phyloP scores from a whole-genome alignment of 2,329 filamentous ascomycete species.

The Verticillium isaacii region DNA sequence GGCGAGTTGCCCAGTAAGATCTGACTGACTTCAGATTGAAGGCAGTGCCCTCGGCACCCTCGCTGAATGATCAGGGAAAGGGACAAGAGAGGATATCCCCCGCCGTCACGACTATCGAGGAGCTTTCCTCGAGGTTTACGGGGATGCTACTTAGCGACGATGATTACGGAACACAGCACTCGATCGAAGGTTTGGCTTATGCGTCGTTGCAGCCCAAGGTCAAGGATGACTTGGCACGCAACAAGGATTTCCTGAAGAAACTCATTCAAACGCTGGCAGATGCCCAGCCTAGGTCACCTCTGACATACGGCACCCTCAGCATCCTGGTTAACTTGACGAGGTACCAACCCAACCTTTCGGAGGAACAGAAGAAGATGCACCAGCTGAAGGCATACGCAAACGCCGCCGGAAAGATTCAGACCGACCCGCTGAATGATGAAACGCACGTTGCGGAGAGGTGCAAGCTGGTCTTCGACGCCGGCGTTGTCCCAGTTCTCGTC shows the following conservation, averaged over 20 bases:
- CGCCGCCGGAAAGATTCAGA: slow-evolving; percentile 61
- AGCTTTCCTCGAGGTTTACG: slow-evolving; percentile 59
- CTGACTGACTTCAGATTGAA: slow-evolving; percentile 47
- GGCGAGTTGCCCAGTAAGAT: slow-evolving; percentile 12
- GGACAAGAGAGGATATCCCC: slow-evolving; percentile 38
- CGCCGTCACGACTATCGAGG: slow-evolving; percentile 58
- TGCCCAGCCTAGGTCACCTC: slow-evolving; percentile 58
- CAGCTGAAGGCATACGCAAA: slow-evolving; percentile 95
- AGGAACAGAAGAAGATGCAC: slow-evolving; percentile 87
- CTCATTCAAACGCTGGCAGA: slow-evolving; percentile 61
- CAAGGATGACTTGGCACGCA: slow-evolving; percentile 73
- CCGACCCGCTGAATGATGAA: slow-evolving; percentile 70
- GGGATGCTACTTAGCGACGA: slow-evolving; percentile 61
- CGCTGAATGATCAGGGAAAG: slow-evolving; percentile 24
- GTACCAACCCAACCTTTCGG: slow-evolving; percentile 72
- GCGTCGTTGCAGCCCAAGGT: slow-evolving; percentile 80
- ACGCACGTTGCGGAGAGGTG: slow-evolving; percentile 72
- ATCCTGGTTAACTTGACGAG: slow-evolving; percentile 80
- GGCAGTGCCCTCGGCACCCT: slow-evolving; percentile 46
- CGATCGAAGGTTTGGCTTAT: slow-evolving; percentile 89
- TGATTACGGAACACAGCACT: slow-evolving; percentile 57
- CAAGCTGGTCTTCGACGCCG: slow-evolving; percentile 71
- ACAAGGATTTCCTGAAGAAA: slow-evolving; percentile 62
- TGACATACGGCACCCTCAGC: slow-evolving; percentile 81
- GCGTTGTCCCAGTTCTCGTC: slow-evolving; percentile 71